phyloP scores from a whole-genome alignment of 495 filamentous ascomycete species.

The Tuber indicum region DNA sequence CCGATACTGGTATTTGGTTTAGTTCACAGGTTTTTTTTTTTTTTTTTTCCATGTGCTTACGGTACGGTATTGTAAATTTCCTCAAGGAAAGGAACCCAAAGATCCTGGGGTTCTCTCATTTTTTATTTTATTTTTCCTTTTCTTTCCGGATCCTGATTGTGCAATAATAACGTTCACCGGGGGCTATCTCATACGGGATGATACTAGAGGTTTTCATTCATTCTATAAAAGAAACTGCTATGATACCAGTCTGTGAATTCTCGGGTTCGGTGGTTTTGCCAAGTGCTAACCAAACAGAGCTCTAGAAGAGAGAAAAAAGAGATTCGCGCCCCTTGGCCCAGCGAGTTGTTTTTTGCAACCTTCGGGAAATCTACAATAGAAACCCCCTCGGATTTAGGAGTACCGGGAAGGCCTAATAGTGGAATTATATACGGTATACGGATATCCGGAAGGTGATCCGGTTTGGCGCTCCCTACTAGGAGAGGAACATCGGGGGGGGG shows the following conservation, averaged over 20 bases:
- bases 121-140: background rate
- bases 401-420: background rate
- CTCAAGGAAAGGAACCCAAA: background rate
- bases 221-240: too few relatives aligned
- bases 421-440: background rate
- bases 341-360: too few relatives aligned
- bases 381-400: background rate
- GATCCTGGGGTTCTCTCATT: background rate
- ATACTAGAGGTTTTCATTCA: too few relatives aligned
- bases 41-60: background rate
- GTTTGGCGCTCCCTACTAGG: background rate
- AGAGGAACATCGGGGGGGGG: background rate
- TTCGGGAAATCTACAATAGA: background rate
- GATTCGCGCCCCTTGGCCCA: too few relatives aligned
- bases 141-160: background rate
- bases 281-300: too few relatives aligned
- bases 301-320: too few relatives aligned
- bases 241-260: too few relatives aligned
- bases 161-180: background rate
- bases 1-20: background rate
- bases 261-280: too few relatives aligned
- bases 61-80: background rate
- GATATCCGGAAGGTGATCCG: background rate
- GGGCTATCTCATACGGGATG: background rate
- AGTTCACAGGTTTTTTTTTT: background rate